A percentile compares a stretch with the other conserved stretches of the same genome.
phyloP scores from a whole-genome alignment of 345 rosid species.

The Toxicodendron radicans region DNA sequence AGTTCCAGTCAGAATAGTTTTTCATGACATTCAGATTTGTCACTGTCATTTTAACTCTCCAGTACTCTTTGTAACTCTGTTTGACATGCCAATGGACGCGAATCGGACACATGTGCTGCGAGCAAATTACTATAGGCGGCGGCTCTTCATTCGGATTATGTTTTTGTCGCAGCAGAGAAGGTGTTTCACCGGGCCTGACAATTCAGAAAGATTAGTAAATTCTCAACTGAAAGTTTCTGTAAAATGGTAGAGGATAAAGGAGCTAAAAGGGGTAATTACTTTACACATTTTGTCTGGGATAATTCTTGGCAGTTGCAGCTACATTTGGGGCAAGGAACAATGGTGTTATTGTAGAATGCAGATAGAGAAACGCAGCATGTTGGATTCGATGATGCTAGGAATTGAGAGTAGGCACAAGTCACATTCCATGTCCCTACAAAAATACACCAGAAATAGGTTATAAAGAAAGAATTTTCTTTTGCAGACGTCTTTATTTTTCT shows the following conservation, averaged over 20 bases:
- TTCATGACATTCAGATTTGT: slow-evolving; percentile 55
- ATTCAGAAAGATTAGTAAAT: neutral
- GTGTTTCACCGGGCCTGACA: slow-evolving; percentile 45
- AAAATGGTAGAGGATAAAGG: neutral
- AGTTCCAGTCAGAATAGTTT: slow-evolving; percentile 76
- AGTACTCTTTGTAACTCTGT: slow-evolving; percentile 66
- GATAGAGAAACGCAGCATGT: slow-evolving; percentile 89
- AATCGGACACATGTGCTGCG: slow-evolving; percentile 77
- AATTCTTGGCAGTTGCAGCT: slow-evolving; percentile 68
- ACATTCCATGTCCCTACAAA: slow-evolving; percentile 73
- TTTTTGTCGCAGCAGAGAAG: slow-evolving; percentile 39
- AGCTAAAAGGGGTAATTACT: slow-evolving; percentile 29
- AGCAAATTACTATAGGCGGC: slow-evolving; percentile 51
- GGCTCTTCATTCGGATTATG: slow-evolving; percentile 40
- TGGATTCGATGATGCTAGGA: slow-evolving; percentile 58
- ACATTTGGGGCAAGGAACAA: slow-evolving; percentile 73
- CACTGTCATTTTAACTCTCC: slow-evolving; percentile 78
- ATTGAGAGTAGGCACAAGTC: slow-evolving; percentile 67
- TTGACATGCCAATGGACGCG: slow-evolving; percentile 91
- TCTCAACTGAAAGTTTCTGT: neutral
- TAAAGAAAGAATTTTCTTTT: no score
- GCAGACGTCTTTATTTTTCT: no score
- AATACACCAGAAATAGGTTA: neutral
- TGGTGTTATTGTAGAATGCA: slow-evolving; percentile 58
- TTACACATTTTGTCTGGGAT: slow-evolving; percentile 46